Evolutionary conservation across 108 stramenopile genomes (phyloP).

Genomic region (Skeletonema costatum): DNA sequence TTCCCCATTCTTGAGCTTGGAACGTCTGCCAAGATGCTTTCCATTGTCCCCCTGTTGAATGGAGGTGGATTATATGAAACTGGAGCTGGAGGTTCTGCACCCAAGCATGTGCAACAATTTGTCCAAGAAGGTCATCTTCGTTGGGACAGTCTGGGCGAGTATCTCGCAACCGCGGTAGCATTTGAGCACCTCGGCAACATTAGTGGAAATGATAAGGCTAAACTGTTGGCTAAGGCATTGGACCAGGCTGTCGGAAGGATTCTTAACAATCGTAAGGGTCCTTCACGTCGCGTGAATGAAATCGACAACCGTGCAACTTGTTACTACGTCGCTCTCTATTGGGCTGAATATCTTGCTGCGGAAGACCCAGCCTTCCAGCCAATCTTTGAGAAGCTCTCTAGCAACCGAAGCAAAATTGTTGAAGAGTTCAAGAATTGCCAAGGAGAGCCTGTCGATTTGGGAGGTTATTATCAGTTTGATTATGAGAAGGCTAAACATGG

Average conservation of each 20-base stretch:
- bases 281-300: constrained; percentile 87
- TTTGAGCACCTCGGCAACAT: constrained; percentile 70
- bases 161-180: constrained; percentile 70
- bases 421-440: constrained; percentile 86
- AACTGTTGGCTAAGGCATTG: constrained; percentile 75
- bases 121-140: constrained; percentile 90
- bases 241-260: constrained; percentile 90
- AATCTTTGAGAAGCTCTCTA: constrained; percentile 72
- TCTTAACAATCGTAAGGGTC: constrained; percentile 86
- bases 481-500: constrained; percentile 67
- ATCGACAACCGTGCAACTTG: constrained; percentile 95
- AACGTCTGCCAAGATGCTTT: constrained; percentile 94
- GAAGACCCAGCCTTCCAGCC: constrained; percentile 78
- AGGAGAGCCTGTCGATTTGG: constrained; percentile 86
- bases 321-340: constrained; percentile 92
- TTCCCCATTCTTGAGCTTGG: constrained; percentile 95
- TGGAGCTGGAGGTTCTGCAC: constrained; percentile 93
- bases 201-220: constrained; percentile 72
- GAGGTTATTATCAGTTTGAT: constrained; percentile 91
- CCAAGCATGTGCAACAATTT: constrained; percentile 95
- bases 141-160: constrained; percentile 78
- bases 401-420: constrained; percentile 77
- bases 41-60: constrained; percentile 90
- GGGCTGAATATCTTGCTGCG: constrained; percentile 91
- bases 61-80: constrained; percentile 96